Base-by-base conservation (phyloP, 805 yeast species). In the Metschnikowia reukaufii region DNA sequence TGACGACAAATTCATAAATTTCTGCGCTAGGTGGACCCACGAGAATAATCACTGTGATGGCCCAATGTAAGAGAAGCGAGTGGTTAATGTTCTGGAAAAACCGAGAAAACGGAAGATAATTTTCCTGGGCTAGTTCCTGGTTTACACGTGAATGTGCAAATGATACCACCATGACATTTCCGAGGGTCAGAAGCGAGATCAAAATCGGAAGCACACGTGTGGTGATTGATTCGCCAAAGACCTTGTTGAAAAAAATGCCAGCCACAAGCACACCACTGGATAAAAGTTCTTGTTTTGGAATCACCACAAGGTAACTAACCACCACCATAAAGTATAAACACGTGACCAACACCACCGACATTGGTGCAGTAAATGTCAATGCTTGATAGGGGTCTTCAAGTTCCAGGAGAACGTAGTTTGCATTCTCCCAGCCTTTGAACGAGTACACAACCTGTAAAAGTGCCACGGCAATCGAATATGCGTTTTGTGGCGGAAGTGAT, bases 351-450 rank as follows among this genome's bases (percentile, higher is more conserved):
- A 73, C 54, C 10, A 82, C 80, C 3, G 86, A 82, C 16, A 76
- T 57, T 0, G 86, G 82, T 1, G 86, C 87, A 0, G 85, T 83
- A 3, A 78, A 65, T n/a, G 77, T 74, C 44, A 82, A 68, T 0
- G 84, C 82, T 27, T 73, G 70, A 36, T 73, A 72, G 0, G 88
- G 88, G 52, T 81, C 71, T 15, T 70, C 68, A 36, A 82, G 74
- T 54, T 82, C 87, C 49, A 76, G 74, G 42, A 82, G 63, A 0
- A 82, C 88, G 52, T 80, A 77, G 57, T 83, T 83, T 36, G 83
- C 83, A 53, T 82, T 82, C 52, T 83, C 87, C 86, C 87, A 82
- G 4, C 88, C 88, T 49, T 82, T 77, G 62, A 81, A 82, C 0
- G 86, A 80, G 57, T 81, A 82, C 12, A 83, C 78, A 19, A 83